Evolutionary conservation across 371 early-diverging fungal genomes (phyloP), one percentile per base, ranked within the genome.

Genomic region (Mortierella sp.): DNA sequence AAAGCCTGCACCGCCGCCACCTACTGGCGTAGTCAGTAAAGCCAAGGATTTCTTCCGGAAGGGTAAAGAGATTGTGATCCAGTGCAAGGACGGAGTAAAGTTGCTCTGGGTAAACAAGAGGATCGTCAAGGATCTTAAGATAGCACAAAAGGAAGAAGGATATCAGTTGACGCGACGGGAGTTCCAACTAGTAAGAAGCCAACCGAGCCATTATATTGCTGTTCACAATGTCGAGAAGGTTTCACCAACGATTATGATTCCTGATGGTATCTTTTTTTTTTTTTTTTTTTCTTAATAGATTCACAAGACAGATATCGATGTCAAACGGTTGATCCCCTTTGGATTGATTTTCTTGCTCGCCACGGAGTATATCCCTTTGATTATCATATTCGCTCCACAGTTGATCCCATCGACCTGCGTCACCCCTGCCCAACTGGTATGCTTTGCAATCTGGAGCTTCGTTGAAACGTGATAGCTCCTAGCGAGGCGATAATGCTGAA

Each of bases 331-430:
- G 51, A 81, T 88, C 57, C 90, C 90, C 11, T 90, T 90, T 73
- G 87, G 83, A 4, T 27, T 86, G 17, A 69, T 87, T 9, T 82
- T 88, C 50, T 17, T 81, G 27, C 75, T 90, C 26, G 78, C 88
- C 4, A 86, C 88, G 24, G 90, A 90, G 81, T 85, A 86, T 80
- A 88, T 90, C 60, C 90, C 90, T 14, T 72, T 90, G 44, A 69
- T 83, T 50, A 84, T 90, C 30, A 82, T 86, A 24, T 88, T 84
- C 59, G 84, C 80, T 6, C 90, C 90, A 31, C 81, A 82, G 26
- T 78, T 87, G 70, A 80, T 90, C 23, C 90, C 90, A 31, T 83
- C 87, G 37, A 90, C 90, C 9, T 88, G 88, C 66, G 60, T 90
- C 15, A 85, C 83, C 21, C 81, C 82, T 2, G 58, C 64, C 9